Evolutionary conservation across 352 stramenopile genomes (phyloP), one percentile per base, ranked within the genome.

Genomic region (Pythium vanterpoolii): DNA sequence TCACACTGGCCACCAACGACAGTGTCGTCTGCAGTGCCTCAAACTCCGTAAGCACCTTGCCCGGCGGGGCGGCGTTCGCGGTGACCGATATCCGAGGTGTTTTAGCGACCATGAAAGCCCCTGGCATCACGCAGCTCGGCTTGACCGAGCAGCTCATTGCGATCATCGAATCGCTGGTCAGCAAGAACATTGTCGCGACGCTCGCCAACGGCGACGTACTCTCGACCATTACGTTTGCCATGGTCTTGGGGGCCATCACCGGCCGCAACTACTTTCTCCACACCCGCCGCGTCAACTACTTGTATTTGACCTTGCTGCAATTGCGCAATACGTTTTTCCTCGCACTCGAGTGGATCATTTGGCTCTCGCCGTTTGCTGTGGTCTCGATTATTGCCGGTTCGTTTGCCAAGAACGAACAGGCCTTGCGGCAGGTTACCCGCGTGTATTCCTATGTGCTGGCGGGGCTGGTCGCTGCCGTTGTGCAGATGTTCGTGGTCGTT

Each of bases 271-370:
- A 79, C 60, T 86, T 86, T 45, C 73, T 66, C 53, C 86, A 83
- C 54, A 79, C 76, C 1, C 71, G 73, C 1, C 60, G 53, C 7
- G 65, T 85, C 19, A 87, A 87, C 43, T 89, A 87, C 52, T 33
- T 89, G 10, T 90, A 89, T 58, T 53, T 86, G 36, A 61, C 77
- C 39, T 53, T 89, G 28, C 47, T 89, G 16, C 83, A 93, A 65
- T 49, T 83, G 6, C 78, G 80, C 42, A 89, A 90, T 65, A 76
- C 77, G 13, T 79, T 90, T 52, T 89, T 90, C 46, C 42, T 87
- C 33, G 66, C 75, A 13, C 76, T 91, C 50, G 69, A 89, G 54
- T 89, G 77, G 31, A 36, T 36, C 31, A 36, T 36, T 36, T 36
- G 31, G 31, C 31, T 36, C 31, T 36, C 31, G 31, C 31, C 31